Percentiles rank a stretch among this genome's conserved stretches.
These are phyloP conservation scores for Botryotinia convoluta DNA, from an alignment of 2,329 filamentous ascomycete genomes.

Conservation along the genomic window DNA sequence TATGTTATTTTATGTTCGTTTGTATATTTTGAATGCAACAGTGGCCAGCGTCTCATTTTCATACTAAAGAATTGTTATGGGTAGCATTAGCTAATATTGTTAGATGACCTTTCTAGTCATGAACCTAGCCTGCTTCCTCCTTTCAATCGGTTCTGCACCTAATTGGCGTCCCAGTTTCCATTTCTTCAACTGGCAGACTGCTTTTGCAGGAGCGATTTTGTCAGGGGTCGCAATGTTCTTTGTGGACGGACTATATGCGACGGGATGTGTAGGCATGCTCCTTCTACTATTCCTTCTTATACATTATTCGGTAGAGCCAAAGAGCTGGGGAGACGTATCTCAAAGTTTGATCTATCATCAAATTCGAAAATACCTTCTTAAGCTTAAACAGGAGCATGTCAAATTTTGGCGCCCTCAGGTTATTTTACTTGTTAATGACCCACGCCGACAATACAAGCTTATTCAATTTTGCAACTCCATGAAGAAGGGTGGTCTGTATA, in stretches of 20 bases:
- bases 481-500: conserved; percentile 80
- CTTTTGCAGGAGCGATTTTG: conserved; percentile 68
- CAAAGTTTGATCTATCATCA: conserved; percentile 87
- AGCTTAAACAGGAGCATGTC: conserved; percentile 83
- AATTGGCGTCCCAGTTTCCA: conserved; percentile 88
- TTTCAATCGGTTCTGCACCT: conserved; percentile 83
- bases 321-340: conserved; percentile 86
- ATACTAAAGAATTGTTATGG: neutral
- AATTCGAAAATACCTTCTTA: conserved; percentile 80
- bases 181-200: conserved; percentile 85
- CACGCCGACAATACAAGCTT: conserved; percentile 75
- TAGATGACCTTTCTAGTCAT: conserved; percentile 87
- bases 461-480: conserved; percentile 90
- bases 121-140: conserved; percentile 80
- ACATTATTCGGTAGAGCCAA: conserved; percentile 81
- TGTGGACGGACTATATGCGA: conserved; percentile 78
- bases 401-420: conserved; percentile 94
- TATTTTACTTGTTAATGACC: conserved; percentile 77
- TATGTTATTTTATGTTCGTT: neutral
- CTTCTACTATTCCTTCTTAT: conserved; percentile 79
- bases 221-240: conserved; percentile 87
- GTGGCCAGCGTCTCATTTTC: neutral
- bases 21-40: neutral
- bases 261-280: conserved; percentile 69
- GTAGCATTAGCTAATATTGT: conserved; percentile 6